A percentile compares a stretch with the other conserved stretches of the same genome.
phyloP scores from a whole-genome alignment of 768 basidiomycete species.

The Roridomyces roridus region DNA sequence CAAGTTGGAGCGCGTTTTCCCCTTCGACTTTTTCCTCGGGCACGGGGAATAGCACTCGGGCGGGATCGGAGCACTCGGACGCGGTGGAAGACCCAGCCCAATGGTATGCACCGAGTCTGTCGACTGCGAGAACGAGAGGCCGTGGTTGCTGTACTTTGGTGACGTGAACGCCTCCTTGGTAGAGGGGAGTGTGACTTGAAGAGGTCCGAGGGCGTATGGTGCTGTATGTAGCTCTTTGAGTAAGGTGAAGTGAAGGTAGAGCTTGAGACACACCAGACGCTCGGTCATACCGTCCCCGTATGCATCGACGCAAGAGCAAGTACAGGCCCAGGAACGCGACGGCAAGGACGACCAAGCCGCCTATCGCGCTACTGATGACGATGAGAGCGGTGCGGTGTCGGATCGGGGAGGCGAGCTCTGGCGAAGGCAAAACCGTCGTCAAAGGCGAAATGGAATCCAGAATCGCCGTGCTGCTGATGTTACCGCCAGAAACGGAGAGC shows the following conservation, averaged over 20 bases:
- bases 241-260: background rate
- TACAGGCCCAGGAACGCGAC: constrained; percentile 15
- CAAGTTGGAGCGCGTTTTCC: too few species aligned
- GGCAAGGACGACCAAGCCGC: constrained; percentile 15
- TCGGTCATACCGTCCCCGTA: constrained; percentile 8
- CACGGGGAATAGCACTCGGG: background rate
- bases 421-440: background rate
- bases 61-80: background rate
- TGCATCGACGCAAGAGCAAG: constrained; percentile 16
- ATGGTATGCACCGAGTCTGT: constrained; percentile 21
- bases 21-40: background rate
- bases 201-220: constrained; percentile 29
- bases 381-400: constrained; percentile 19
- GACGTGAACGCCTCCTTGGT: constrained; percentile 40
- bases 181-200: constrained; percentile 32
- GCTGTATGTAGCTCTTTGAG: background rate
- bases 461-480: background rate
- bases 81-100: background rate
- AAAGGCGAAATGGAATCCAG: background rate
- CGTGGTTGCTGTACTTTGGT: constrained; percentile 35
- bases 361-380: constrained; percentile 15
- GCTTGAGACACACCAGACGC: constrained; percentile 7
- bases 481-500: constrained; percentile 25
- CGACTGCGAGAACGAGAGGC: constrained; percentile 31
- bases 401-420: background rate